These are phyloP conservation scores for Ramalina intermedia DNA, from an alignment of 495 filamentous ascomycete species.

Conservation along the genomic window DNA sequence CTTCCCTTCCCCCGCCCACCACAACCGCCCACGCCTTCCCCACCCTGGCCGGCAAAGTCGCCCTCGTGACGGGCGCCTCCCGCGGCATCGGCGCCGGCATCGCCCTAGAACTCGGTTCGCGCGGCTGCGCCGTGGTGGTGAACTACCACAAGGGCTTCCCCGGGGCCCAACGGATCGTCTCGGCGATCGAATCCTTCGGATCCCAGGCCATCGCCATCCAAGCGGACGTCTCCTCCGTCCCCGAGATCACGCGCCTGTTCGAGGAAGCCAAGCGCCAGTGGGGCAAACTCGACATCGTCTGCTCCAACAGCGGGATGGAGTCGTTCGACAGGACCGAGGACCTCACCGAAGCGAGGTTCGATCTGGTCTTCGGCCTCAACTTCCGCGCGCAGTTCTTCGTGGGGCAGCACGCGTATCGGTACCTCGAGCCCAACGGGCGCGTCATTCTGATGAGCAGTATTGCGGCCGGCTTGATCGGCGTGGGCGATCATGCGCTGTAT, in stretches of 20 bases:
- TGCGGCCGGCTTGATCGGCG: constrained; percentile 38
- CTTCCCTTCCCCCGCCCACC: not conserved
- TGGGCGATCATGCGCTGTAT: constrained; percentile 50
- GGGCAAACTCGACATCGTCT: constrained; percentile 61
- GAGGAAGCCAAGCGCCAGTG: constrained; percentile 48
- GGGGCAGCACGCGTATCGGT: constrained; percentile 57
- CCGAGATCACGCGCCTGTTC: constrained; percentile 51
- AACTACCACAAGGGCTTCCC: constrained; percentile 57
- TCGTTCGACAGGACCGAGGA: constrained; percentile 40
- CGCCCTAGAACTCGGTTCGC: constrained; percentile 59
- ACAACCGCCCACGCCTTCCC: constrained; percentile 20
- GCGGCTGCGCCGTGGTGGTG: constrained; percentile 57
- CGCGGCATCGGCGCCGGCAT: constrained; percentile 64
- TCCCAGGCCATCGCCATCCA: constrained; percentile 53
- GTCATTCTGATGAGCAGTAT: constrained; percentile 49
- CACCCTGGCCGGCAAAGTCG: constrained; percentile 49
- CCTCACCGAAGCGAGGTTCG: constrained; percentile 60
- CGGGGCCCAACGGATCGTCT: constrained; percentile 48
- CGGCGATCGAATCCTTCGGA: constrained; percentile 43
- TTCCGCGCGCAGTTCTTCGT: constrained; percentile 73
- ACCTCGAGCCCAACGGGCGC: constrained; percentile 52
- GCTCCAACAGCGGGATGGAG: constrained; percentile 50
- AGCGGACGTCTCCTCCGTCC: constrained; percentile 55
- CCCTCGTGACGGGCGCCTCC: constrained; percentile 56
- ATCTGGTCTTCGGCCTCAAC: constrained; percentile 64